These are phyloP conservation scores for Trypanosoma mega DNA, from an alignment of 208 protist species.

Conservation along the genomic window DNA sequence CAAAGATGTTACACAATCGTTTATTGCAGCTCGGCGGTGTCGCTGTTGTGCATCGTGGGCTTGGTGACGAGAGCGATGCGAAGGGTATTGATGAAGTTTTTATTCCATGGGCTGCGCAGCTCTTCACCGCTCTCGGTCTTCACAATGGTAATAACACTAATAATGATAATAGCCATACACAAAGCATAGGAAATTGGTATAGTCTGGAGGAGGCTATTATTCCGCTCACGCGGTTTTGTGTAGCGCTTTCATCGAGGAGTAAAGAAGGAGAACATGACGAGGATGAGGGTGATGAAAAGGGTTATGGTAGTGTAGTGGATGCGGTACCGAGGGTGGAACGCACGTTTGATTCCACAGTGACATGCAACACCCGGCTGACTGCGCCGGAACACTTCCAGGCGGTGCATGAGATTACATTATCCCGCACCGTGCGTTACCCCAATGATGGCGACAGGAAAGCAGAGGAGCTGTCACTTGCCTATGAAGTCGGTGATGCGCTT, in stretches of 20 bases:
- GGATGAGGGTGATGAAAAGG: background rate
- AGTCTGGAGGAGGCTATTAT: too few relatives aligned
- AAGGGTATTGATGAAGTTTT: constrained; percentile 74
- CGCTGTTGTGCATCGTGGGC: constrained; percentile 72
- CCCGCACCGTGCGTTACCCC: constrained; percentile 5
- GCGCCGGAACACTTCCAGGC: constrained; percentile 57
- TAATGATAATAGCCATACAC: too few relatives aligned
- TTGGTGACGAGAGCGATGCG: constrained; percentile 91
- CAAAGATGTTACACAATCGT: constrained; percentile 92
- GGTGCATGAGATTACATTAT: constrained; percentile 58
- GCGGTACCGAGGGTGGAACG: too few relatives aligned
- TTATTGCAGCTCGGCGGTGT: constrained; percentile 75
- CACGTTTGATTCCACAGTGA: constrained; percentile 44
- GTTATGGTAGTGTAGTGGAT: too few relatives aligned
- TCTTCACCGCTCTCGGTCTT: constrained; percentile 61
- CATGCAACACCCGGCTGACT: constrained; percentile 51
- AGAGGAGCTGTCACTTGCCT: constrained; percentile 15
- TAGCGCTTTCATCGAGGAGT: too few relatives aligned
- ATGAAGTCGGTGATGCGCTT: constrained; percentile 79
- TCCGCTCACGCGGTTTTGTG: too few relatives aligned
- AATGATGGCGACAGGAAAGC: constrained; percentile 11
- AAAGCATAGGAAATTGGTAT: too few relatives aligned
- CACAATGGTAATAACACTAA: too few relatives aligned
- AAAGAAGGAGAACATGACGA: background rate
- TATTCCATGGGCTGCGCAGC: constrained; percentile 59